Conservation (phyloP, 768 basidiomycete species). For the Naematelia encephala region DNA sequence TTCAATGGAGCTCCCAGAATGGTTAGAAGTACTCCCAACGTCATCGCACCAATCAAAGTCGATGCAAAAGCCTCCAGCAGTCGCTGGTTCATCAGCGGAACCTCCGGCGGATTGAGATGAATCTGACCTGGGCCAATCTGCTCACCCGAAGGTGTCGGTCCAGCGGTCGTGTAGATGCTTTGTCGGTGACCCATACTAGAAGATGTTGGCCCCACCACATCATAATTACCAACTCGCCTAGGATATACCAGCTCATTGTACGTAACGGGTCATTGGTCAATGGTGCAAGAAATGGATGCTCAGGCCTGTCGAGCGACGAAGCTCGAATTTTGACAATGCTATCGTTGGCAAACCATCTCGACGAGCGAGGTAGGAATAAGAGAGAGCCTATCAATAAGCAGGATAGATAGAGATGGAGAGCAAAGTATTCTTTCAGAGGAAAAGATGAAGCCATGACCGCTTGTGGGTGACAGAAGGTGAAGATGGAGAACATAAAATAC, state of each 20-base stretch:
- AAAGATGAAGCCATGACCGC: conserved; percentile 1
- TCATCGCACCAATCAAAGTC: conserved; percentile 40
- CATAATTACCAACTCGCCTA: conserved; percentile 60
- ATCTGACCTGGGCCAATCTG: conserved; percentile 6
- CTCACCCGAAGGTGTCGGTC: conserved; percentile 1
- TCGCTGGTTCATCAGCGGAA: conserved; percentile 9
- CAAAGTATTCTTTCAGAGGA: conserved; percentile 34
- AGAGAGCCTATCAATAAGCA: conserved; percentile 31
- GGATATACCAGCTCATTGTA: conserved; percentile 61
- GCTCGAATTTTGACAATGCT: conserved; percentile 6
- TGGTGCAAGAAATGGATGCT: conserved; percentile 65
- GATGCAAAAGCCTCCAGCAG: conserved; percentile 25
- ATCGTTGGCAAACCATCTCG: conserved; percentile 3
- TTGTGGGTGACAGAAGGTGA: too few relatives aligned
- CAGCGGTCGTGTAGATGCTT: not conserved
- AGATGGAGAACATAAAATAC: too few relatives aligned
- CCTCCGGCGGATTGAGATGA: too few relatives aligned
- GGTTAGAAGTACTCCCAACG: conserved; percentile 52
- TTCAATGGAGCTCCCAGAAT: conserved; percentile 50
- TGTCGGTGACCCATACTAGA: conserved; percentile 56
- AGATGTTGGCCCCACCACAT: conserved; percentile 72
- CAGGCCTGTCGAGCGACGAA: conserved; percentile 59
- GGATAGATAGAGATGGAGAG: conserved; percentile 32
- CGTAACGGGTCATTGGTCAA: conserved; percentile 62
- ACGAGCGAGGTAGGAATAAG: conserved; percentile 36